Percentiles rank a stretch among this genome's conserved stretches.
These are phyloP conservation scores for Zymoseptoria passerinii DNA, from an alignment of 2,329 filamentous ascomycete genomes.

Conservation along the genomic window DNA sequence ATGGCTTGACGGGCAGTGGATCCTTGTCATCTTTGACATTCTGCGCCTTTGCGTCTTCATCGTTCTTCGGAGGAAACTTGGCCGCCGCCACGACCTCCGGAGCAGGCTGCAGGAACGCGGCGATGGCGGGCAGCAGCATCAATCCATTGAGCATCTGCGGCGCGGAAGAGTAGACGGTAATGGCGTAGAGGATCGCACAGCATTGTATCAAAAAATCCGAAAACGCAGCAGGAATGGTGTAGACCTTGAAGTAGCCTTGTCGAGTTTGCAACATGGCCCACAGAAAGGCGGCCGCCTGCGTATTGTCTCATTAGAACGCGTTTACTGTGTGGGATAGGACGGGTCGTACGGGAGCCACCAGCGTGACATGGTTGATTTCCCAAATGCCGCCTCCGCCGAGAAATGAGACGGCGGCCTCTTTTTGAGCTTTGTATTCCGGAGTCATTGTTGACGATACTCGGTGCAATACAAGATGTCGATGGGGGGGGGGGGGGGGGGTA, in stretches of 20 bases:
- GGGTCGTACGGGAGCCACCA: conserved; percentile 68
- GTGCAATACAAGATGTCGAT: neutral
- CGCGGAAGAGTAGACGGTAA: conserved; percentile 70
- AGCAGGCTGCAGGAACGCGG: conserved; percentile 37
- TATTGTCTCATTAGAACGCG: conserved; percentile 11
- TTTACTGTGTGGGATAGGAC: conserved; percentile 20
- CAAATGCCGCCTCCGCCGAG: conserved; percentile 71
- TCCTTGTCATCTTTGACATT: conserved; percentile 28
- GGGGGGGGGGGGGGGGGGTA: no score
- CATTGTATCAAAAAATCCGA: conserved; percentile 87
- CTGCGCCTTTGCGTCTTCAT: conserved; percentile 14
- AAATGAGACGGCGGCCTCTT: conserved; percentile 93
- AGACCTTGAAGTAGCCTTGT: conserved; percentile 73
- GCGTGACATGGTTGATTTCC: conserved; percentile 81
- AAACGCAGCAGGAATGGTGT: conserved; percentile 57
- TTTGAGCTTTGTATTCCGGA: conserved; percentile 73
- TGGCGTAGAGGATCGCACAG: conserved; percentile 70
- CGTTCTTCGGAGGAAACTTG: conserved; percentile 16
- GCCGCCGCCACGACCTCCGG: conserved; percentile 28
- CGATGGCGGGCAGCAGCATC: conserved; percentile 60
- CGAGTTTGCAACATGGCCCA: conserved; percentile 85
- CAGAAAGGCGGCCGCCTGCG: conserved; percentile 68
- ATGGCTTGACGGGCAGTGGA: conserved; percentile 72
- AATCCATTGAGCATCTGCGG: conserved; percentile 68
- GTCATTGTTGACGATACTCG: conserved; percentile 18